A percentile compares a stretch with the other conserved stretches of the same genome.
These are phyloP conservation scores for Cucumis variabilis DNA, from an alignment of 331 rosid species.

Conservation along the genomic window DNA sequence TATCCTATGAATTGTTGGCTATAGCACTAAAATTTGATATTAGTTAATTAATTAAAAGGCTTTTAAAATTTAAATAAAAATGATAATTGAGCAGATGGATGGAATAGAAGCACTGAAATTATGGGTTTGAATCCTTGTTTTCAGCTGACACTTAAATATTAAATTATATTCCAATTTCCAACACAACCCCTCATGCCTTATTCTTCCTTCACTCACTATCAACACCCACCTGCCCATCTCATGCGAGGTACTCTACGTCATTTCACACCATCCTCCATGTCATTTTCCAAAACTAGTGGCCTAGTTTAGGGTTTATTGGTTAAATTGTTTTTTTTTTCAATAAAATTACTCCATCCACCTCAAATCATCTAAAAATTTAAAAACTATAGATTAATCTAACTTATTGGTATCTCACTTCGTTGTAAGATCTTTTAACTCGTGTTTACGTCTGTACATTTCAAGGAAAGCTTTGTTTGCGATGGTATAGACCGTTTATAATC, in stretches of 20 bases:
- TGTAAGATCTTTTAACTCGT: too few species aligned
- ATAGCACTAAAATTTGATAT: not conserved
- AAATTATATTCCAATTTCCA: not conserved
- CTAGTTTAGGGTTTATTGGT: not conserved
- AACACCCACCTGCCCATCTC: not conserved
- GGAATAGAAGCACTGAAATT: slow-evolving; percentile 14
- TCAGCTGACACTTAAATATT: not conserved
- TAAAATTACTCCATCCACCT: too few species aligned
- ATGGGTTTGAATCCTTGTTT: slow-evolving; percentile 15
- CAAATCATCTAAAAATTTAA: too few species aligned
- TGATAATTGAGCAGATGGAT: not conserved
- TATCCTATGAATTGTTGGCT: not conserved
- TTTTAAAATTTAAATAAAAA: not conserved
- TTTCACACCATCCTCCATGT: not conserved
- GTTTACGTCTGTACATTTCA: too few species aligned
- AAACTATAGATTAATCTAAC: too few species aligned
- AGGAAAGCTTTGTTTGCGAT: too few species aligned
- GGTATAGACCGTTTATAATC: too few species aligned
- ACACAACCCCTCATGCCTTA: not conserved
- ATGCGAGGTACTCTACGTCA: not conserved
- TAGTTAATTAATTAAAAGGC: not conserved
- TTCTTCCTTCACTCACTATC: too few species aligned
- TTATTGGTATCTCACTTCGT: too few species aligned
- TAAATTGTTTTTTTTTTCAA: too few species aligned
- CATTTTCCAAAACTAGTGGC: not conserved